phyloP scores from a whole-genome alignment of 2,329 filamentous ascomycete species.

The Scleromitrula shiraiana region DNA sequence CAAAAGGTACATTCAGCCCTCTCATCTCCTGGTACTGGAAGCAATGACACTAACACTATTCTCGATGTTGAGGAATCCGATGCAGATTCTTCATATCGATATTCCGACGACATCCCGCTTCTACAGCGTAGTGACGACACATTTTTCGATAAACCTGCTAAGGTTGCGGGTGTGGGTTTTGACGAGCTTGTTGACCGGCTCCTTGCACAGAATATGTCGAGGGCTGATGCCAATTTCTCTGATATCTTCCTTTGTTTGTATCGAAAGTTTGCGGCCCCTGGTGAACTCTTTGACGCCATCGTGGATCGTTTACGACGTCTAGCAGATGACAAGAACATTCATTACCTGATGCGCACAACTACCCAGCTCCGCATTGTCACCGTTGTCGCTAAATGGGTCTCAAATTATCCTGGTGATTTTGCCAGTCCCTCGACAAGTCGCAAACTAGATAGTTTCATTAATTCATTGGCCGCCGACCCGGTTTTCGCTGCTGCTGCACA shows the following conservation, averaged over 20 bases:
- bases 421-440: slow-evolving; percentile 66
- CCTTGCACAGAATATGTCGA: slow-evolving; percentile 71
- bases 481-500: slow-evolving; percentile 79
- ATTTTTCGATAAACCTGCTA: slow-evolving; percentile 45
- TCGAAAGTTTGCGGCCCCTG: slow-evolving; percentile 82
- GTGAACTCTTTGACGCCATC: slow-evolving; percentile 69
- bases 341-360: slow-evolving; percentile 68
- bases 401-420: slow-evolving; percentile 87
- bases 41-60: slow-evolving; percentile 21
- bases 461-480: slow-evolving; percentile 63
- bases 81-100: slow-evolving; percentile 55
- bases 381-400: slow-evolving; percentile 82
- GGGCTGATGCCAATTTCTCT: slow-evolving; percentile 80
- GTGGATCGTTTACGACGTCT: slow-evolving; percentile 66
- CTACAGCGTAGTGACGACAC: slow-evolving; percentile 59
- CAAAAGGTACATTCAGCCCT: slow-evolving; percentile 17
- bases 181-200: slow-evolving; percentile 82
- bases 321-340: slow-evolving; percentile 56
- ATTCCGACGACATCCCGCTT: slow-evolving; percentile 60
- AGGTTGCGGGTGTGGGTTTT: slow-evolving; percentile 46
- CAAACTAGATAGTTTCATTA: slow-evolving; percentile 67
- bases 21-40: slow-evolving; percentile 14
- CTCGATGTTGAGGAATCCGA: slow-evolving; percentile 55
- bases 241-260: slow-evolving; percentile 89
- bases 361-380: slow-evolving; percentile 78